Evolutionary conservation across 2,329 filamentous ascomycete genomes (phyloP), one percentile per base, ranked within the genome.

Genomic region (Sodiomyces alkalinus): DNA sequence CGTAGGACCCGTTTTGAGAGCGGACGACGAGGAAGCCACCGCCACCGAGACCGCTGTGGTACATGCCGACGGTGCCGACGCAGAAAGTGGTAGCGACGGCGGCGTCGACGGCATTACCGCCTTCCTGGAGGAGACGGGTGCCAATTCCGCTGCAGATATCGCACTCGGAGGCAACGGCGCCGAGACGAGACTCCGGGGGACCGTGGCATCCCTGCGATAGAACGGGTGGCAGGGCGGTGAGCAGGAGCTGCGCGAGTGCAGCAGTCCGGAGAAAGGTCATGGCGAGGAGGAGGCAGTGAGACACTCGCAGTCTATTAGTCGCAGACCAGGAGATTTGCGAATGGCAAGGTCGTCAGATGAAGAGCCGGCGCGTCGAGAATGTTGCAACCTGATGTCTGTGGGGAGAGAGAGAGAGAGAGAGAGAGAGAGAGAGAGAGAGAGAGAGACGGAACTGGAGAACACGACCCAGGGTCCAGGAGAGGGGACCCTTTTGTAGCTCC

Each of bases 1-100:
- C 81, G 44, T 82, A 87, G 7, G 56, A 54, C 5, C 76, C 76
- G 36, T 79, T 65, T 5, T 64, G 51, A 3, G 61, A 54, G 34
- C 75, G 64, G n/a, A 86, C 62, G 3, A 85, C 58, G 64, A 80
- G 70, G 50, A 90, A 90, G 2, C 82, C 81, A 10, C 81, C 81
- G 4, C 82, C 81, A 5, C 77, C 79, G 32, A 87, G 70, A 4
- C 80, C 80, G 38, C 53, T 58, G 42, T 79, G 74, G 36, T 77
- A 74, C 69, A 76, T 75, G 25, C 56, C 68, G 20, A 72, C 55
- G 3, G 68, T 64, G 4, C 74, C 74, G 6, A 78, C 60, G 32
- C 74, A 80, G 28, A 78, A 59, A 14, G 68, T 62, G 1, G 74
- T 75, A 8, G 65, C 71, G 16, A 79, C 67, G 33, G 76, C 50